phyloP scores from a whole-genome alignment of 2,329 filamentous ascomycete genomes.

The Elsinoe australis region DNA sequence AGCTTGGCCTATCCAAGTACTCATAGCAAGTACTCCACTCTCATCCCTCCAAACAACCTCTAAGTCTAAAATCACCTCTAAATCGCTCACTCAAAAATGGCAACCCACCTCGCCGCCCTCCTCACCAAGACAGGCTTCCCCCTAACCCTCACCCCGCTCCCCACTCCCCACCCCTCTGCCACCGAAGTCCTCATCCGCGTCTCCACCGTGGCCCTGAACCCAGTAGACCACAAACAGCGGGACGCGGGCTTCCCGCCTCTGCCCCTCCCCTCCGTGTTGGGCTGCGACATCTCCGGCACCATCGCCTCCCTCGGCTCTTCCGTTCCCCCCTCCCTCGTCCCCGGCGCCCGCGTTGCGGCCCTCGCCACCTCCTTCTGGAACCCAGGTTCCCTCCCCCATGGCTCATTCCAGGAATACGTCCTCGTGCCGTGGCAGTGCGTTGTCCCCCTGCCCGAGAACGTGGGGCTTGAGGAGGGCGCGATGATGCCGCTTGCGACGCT shows the following conservation, averaged over 20 bases:
- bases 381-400: background rate
- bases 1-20: too few species aligned
- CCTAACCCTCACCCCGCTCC: background rate
- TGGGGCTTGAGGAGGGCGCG: slow-evolving; percentile 26
- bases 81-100: too few species aligned
- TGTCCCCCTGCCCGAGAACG: slow-evolving; percentile 26
- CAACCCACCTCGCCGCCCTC: background rate
- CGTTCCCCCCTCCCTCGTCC: background rate
- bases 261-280: slow-evolving; percentile 37
- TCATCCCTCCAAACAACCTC: too few species aligned
- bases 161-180: background rate
- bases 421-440: slow-evolving; percentile 20
- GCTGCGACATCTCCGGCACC: slow-evolving; percentile 24
- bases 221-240: slow-evolving; percentile 40
- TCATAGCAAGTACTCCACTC: too few species aligned
- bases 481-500: slow-evolving; percentile 23
- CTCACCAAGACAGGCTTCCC: background rate
- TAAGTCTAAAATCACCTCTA: too few species aligned
- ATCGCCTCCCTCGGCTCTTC: background rate
- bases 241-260: slow-evolving; percentile 36
- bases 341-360: background rate
- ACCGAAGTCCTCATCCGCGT: slow-evolving; percentile 43
- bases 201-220: slow-evolving; percentile 45
- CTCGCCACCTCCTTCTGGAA: background rate
- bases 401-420: slow-evolving; percentile 12